Evolutionary conservation across 768 basidiomycete species (phyloP), one percentile per base, ranked within the genome.

Genomic region (Suillus subalutaceus): DNA sequence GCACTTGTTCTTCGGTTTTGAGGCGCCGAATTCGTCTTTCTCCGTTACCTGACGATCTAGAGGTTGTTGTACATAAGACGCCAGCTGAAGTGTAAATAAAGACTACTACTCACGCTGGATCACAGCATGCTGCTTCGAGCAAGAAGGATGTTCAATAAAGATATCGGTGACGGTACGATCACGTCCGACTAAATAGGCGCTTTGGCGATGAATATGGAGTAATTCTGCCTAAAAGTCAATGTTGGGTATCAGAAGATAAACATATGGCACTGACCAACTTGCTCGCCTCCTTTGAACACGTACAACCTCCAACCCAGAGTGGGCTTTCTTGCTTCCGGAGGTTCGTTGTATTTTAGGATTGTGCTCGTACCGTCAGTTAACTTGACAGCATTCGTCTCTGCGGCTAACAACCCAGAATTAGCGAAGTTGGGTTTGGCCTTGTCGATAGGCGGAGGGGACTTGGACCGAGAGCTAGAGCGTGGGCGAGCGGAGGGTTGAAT

Each of bases 101-200:
- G 15, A 63, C 20, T n/a, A 60, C 57, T 37, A 76, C 89, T 35
- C 73, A 91, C 92, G 95, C 79, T 99, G 97, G 40, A 99, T 91
- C 3, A 90, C 97, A 18, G 97, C 96, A 74, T 99, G 97, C 74
- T 99, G 97, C 74, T 99, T 99, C 0, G 97, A 99, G 69, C 94
- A 95, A 7, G 97, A 99, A 3, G 97, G 97, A 74, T 99, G 97
- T 66, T 97, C 95, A 50, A 98, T 81, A 18, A 91, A 84, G 68
- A 99, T 94, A 70, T 93, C 91, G 69, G 90, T 85, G 37, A 97
- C 94, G 26, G 91, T 81, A 35, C 87, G 87, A 73, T 99, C 97
- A 71, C 97, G 83, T 2, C 97, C 97, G 65, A 97, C 84, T 8
- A 99, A 86, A 75, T 99, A 99, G 67, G 93, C 94, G 67, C 95